These are phyloP conservation scores for Paramecium sexaurelia DNA, from an alignment of 73 alveolate genomes.

Conservation along the genomic window DNA sequence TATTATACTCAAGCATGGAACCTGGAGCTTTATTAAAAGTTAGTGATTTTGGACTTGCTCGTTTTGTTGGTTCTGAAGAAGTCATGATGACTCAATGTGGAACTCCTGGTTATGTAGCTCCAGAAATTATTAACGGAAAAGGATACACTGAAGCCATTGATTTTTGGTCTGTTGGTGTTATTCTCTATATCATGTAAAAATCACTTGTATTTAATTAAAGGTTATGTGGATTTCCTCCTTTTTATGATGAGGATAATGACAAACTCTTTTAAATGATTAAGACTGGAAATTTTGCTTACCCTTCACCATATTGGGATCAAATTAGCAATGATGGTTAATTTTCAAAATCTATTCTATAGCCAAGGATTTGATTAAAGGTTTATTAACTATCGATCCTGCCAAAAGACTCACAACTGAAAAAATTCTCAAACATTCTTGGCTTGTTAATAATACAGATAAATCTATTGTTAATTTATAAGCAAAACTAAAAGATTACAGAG, in stretches of 20 bases:
- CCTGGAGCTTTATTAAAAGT: constrained; percentile 73
- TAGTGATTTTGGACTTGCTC: constrained; percentile 82
- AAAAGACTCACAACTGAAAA: constrained; percentile 76
- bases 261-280: constrained; percentile 53
- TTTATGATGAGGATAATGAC: constrained; percentile 73
- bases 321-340: constrained; percentile 59
- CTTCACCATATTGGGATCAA: constrained; percentile 68
- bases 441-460: constrained; percentile 84
- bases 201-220: background rate
- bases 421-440: constrained; percentile 82
- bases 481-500: constrained; percentile 81
- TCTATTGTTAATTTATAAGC: constrained; percentile 83
- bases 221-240: constrained; percentile 79
- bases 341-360: constrained; percentile 65
- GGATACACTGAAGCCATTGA: constrained; percentile 76
- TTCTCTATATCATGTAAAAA: constrained; percentile 69
- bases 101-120: constrained; percentile 83
- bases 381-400: constrained; percentile 81
- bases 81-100: constrained; percentile 75
- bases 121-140: constrained; percentile 72
- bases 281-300: constrained; percentile 52
- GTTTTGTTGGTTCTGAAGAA: constrained; percentile 67
- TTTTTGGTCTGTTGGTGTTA: constrained; percentile 79
- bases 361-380: constrained; percentile 79
- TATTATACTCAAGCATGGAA: constrained; percentile 64